phyloP scores from a whole-genome alignment of 208 protist genomes.

The Leishmania braziliensis region DNA sequence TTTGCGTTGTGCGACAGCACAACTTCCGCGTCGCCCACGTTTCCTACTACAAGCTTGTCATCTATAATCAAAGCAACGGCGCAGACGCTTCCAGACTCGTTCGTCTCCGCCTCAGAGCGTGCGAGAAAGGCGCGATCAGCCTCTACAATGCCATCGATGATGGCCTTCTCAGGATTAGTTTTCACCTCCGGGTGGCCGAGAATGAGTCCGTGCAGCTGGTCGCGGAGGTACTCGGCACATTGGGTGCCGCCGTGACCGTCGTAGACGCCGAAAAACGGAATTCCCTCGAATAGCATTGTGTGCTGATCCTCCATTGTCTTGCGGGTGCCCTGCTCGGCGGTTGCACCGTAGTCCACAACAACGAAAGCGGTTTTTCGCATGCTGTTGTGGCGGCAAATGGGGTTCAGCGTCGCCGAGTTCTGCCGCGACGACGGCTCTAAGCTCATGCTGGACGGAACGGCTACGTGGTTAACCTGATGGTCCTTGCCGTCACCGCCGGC shows the following conservation, averaged over 20 bases:
- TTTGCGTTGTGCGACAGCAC: slow-evolving; percentile 75
- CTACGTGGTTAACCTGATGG: background rate
- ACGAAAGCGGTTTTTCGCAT: slow-evolving; percentile 48
- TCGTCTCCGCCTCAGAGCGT: slow-evolving; percentile 69
- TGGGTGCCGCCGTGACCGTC: slow-evolving; percentile 89
- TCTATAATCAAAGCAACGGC: slow-evolving; percentile 85
- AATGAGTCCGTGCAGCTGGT: slow-evolving; percentile 78
- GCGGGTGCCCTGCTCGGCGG: slow-evolving; percentile 80
- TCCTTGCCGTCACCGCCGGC: background rate
- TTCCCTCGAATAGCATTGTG: slow-evolving; percentile 76
- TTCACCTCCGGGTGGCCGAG: slow-evolving; percentile 63
- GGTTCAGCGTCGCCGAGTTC: slow-evolving; percentile 16
- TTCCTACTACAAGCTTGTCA: slow-evolving; percentile 83
- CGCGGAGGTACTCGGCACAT: slow-evolving; percentile 83
- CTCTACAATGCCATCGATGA: slow-evolving; percentile 85
- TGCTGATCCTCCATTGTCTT: slow-evolving; percentile 92
- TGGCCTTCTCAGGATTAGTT: slow-evolving; percentile 69
- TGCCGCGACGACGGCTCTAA: slow-evolving; percentile 11
- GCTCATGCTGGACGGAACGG: slow-evolving; percentile 7
- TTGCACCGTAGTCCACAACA: slow-evolving; percentile 80
- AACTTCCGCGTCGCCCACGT: slow-evolving; percentile 90
- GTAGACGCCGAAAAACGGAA: slow-evolving; percentile 90
- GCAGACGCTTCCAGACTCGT: slow-evolving; percentile 87
- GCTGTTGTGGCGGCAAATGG: slow-evolving; percentile 33
- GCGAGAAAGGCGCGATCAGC: slow-evolving; percentile 71